Percentiles rank a stretch among this genome's conserved stretches.
Conservation (phyloP, 129 eudicot species). For the Erigeron canadensis region DNA sequence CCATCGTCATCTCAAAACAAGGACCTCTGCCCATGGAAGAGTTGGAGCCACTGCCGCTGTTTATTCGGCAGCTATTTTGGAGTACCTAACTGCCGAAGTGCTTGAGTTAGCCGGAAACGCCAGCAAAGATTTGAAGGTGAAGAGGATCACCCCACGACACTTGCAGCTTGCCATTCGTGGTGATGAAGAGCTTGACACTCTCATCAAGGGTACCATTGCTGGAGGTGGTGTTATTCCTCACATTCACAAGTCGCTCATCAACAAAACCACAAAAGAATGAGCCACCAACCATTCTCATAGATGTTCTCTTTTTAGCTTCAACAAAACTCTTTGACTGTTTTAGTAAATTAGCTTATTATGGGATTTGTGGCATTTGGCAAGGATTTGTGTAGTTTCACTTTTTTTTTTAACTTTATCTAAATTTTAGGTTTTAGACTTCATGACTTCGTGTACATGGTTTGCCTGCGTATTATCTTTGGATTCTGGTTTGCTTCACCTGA, state of each 20-base stretch:
- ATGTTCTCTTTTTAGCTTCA: slow-evolving; percentile 24
- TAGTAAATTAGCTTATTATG: slow-evolving; percentile 16
- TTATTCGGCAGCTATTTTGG: slow-evolving; percentile 73
- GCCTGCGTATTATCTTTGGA: slow-evolving; percentile 23
- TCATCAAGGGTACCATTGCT: slow-evolving; percentile 81
- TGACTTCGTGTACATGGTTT: slow-evolving; percentile 27
- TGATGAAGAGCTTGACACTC: slow-evolving; percentile 72
- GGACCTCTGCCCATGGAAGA: slow-evolving; percentile 64
- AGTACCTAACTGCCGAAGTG: slow-evolving; percentile 71
- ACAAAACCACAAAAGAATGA: slow-evolving; percentile 78
- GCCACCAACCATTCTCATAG: neutral
- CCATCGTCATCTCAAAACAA: slow-evolving; percentile 64
- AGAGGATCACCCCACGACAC: slow-evolving; percentile 76
- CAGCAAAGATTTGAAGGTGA: slow-evolving; percentile 76
- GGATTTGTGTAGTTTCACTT: slow-evolving; percentile 29
- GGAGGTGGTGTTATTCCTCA: slow-evolving; percentile 96
- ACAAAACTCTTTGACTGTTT: slow-evolving; percentile 14
- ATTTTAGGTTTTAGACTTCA: slow-evolving; percentile 25
- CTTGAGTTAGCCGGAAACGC: slow-evolving; percentile 78
- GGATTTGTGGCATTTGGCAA: slow-evolving; percentile 2
- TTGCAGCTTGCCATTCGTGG: slow-evolving; percentile 72
- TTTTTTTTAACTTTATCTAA: neutral
- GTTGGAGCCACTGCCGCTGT: slow-evolving; percentile 79
- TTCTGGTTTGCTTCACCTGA: neutral
- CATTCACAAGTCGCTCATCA: slow-evolving; percentile 87